Evolutionary conservation across 192 early-diverging fungal species (phyloP).

Genomic region (Haplosporangium gracile): DNA sequence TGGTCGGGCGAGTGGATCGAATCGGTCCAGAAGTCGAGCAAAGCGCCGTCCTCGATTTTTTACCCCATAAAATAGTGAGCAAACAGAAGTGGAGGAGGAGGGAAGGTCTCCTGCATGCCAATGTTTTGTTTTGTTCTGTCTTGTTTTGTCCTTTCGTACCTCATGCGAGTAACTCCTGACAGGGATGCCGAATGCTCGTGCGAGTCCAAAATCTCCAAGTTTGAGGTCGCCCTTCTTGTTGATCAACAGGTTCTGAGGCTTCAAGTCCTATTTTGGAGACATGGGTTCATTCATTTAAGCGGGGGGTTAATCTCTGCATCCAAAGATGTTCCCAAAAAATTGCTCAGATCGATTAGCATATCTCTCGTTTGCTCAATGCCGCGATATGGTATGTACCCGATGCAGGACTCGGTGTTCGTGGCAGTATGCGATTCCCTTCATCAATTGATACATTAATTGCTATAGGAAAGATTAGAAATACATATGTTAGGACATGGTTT

Average conservation of each 20-base stretch:
- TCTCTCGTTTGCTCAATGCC: not conserved
- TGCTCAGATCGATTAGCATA: not conserved
- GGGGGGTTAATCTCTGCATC: not conserved
- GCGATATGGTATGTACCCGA: slow-evolving; percentile 66
- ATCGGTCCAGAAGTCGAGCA: not conserved
- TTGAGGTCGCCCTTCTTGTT: slow-evolving; percentile 92
- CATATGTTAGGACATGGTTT: no score
- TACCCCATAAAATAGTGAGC: slow-evolving; percentile 7
- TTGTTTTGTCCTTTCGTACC: slow-evolving; percentile 50
- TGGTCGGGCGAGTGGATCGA: not conserved
- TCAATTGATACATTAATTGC: slow-evolving; percentile 97
- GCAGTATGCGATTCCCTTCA: slow-evolving; percentile 97
- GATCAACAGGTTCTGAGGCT: slow-evolving; percentile 95
- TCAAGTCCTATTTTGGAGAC: slow-evolving; percentile 70
- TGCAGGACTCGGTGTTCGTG: slow-evolving; percentile 97
- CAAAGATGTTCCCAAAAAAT: not conserved
- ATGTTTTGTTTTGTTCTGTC: not conserved
- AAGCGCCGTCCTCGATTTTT: slow-evolving; percentile 9
- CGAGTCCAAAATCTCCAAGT: slow-evolving; percentile 95
- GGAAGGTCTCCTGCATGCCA: not conserved
- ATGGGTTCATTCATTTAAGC: not conserved
- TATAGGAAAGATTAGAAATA: slow-evolving; percentile 31
- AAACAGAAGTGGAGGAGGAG: not conserved
- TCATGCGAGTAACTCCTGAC: slow-evolving; percentile 89
- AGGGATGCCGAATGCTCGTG: slow-evolving; percentile 97